Evolutionary conservation across 2,329 filamentous ascomycete genomes (phyloP).

Genomic region (Cephalotrichum gorgonifer): DNA sequence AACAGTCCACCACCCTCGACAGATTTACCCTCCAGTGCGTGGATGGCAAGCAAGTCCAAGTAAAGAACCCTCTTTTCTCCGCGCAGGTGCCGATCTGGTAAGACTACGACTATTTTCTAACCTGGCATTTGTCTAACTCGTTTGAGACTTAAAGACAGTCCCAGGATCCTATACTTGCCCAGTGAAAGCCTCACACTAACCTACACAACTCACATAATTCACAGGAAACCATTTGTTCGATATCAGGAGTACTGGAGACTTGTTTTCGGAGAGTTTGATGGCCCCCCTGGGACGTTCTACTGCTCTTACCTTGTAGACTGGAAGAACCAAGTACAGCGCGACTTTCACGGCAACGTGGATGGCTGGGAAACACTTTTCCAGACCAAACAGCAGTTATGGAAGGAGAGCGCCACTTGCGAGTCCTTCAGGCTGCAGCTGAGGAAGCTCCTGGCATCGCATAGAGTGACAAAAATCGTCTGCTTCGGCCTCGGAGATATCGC

Average conservation of each 20-base stretch:
- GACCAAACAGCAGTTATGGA: neutral
- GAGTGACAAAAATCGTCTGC: constrained; percentile 3
- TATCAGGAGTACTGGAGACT: constrained; percentile 7
- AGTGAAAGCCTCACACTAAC: neutral
- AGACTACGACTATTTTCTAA: neutral
- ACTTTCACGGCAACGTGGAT: neutral
- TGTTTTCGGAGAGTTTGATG: neutral
- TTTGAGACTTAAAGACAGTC: neutral
- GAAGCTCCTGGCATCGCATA: neutral
- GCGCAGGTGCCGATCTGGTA: neutral
- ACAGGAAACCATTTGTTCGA: constrained; percentile 1
- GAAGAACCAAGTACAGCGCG: neutral
- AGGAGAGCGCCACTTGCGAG: neutral
- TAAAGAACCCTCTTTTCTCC: neutral
- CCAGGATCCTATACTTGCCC: too few species aligned
- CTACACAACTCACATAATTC: neutral
- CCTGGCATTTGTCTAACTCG: neutral
- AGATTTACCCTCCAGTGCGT: neutral
- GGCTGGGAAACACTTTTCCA: neutral
- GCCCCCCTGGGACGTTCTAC: neutral
- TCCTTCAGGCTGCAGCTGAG: neutral
- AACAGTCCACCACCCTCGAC: neutral
- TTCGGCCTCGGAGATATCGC: constrained; percentile 5
- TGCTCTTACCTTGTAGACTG: constrained; percentile 3
- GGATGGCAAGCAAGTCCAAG: neutral